phyloP scores from a whole-genome alignment of 257 asterid species.

The Asclepias syriaca region DNA sequence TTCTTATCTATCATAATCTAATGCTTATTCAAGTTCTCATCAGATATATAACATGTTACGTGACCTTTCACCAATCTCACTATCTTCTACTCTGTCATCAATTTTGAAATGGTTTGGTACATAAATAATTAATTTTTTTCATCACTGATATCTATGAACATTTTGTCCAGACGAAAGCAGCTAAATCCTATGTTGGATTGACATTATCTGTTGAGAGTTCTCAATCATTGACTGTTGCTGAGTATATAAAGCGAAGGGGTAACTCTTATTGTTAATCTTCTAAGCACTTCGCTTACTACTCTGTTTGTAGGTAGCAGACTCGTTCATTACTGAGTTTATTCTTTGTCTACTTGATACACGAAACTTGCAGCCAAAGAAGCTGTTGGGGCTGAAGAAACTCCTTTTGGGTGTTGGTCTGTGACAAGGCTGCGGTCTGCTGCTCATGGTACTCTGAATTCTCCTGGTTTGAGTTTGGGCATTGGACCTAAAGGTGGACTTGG shows the following conservation, averaged over 20 bases:
- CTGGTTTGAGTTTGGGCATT: conserved; percentile 68
- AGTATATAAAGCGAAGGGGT: conserved; percentile 85
- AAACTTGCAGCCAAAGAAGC: conserved; percentile 76
- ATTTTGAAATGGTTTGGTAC: background rate
- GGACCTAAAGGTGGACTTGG: conserved; percentile 99
- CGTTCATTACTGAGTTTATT: conserved; percentile 5
- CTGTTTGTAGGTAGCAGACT: conserved; percentile 7
- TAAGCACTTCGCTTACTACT: background rate
- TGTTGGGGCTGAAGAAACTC: conserved; percentile 98
- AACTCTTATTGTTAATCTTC: conserved; percentile 24
- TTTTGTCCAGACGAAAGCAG: conserved; percentile 77
- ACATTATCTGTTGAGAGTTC: conserved; percentile 69
- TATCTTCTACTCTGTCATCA: background rate
- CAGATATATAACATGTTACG: background rate
- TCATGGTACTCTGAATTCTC: conserved; percentile 76
- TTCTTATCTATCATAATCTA: background rate
- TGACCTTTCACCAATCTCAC: background rate
- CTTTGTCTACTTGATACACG: conserved; percentile 17
- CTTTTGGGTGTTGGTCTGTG: conserved; percentile 90
- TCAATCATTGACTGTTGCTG: conserved; percentile 61
- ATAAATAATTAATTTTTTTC: background rate
- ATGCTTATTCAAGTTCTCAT: background rate
- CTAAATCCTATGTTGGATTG: conserved; percentile 82
- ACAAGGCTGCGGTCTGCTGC: conserved; percentile 95
- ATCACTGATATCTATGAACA: conserved; percentile 7